Conservation (phyloP, 2,329 filamentous ascomycete genomes). For the Neodidymelliopsis sp. region DNA sequence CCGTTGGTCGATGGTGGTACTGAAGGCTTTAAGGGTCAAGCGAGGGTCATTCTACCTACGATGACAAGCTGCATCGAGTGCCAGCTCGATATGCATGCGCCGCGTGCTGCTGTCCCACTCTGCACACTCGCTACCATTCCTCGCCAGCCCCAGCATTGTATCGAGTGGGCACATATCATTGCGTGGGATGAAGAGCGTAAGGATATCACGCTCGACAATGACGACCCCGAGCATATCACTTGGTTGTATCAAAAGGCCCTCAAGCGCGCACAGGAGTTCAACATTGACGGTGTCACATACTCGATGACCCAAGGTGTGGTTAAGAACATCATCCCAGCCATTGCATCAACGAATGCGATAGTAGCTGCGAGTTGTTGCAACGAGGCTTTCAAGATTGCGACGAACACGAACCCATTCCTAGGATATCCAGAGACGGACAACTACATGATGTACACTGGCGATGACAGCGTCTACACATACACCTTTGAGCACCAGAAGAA, state of each 20-base stretch:
- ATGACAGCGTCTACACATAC: conserved; percentile 95
- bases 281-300: conserved; percentile 92
- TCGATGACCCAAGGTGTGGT: conserved; percentile 95
- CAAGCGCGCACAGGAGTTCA: conserved; percentile 82
- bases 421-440: conserved; percentile 74
- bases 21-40: conserved; percentile 97
- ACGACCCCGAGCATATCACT: conserved; percentile 95
- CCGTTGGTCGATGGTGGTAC: conserved; percentile 96
- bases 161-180: conserved; percentile 98
- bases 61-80: conserved; percentile 98
- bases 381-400: conserved; percentile 94
- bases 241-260: conserved; percentile 93
- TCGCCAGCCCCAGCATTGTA: conserved; percentile 95
- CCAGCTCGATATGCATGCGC: conserved; percentile 97
- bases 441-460: conserved; percentile 99
- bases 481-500: conserved; percentile 96
- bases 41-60: conserved; percentile 88
- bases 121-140: conserved; percentile 97
- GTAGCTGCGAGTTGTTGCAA: conserved; percentile 96
- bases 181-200: conserved; percentile 81
- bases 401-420: conserved; percentile 79
- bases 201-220: conserved; percentile 87
- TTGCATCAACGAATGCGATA: conserved; percentile 96
- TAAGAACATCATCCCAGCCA: conserved; percentile 99
- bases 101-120: conserved; percentile 93